Conservation (phyloP, 805 yeast species). For the Wickerhamiella vanderwaltii region DNA sequence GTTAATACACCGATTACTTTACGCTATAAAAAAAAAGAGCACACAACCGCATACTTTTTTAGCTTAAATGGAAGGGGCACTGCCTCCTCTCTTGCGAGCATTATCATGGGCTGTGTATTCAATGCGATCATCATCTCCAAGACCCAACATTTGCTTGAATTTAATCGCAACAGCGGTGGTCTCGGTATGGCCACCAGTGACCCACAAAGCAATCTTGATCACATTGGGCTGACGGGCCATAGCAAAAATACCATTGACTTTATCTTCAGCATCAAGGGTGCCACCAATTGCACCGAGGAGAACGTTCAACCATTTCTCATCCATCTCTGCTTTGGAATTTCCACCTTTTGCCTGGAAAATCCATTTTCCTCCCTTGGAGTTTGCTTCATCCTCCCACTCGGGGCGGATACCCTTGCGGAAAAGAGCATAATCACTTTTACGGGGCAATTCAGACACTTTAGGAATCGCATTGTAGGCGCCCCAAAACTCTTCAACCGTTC, state of each 20-base stretch:
- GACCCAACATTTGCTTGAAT: conserved; percentile 73
- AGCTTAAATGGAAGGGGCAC: conserved; percentile 2
- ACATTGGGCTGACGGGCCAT: conserved; percentile 66
- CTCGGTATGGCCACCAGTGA: conserved; percentile 47
- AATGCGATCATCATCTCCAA: conserved; percentile 59
- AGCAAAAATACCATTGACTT: conserved; percentile 88
- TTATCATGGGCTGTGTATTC: conserved; percentile 64
- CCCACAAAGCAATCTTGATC: conserved; percentile 86
- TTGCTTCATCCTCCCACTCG: conserved; percentile 93
- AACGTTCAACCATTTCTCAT: conserved; percentile 69
- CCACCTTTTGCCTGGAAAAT: conserved; percentile 59
- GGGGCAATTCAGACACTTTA: conserved; percentile 77
- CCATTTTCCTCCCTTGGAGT: conserved; percentile 93
- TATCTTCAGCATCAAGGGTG: conserved; percentile 73
- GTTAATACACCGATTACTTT: no score
- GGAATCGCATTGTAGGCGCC: conserved; percentile 92
- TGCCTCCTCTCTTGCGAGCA: conserved; percentile 10
- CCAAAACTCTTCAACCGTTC: conserved; percentile 98
- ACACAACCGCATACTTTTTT: no score
- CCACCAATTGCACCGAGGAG: conserved; percentile 87
- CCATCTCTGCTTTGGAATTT: conserved; percentile 43
- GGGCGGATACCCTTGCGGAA: conserved; percentile 92
- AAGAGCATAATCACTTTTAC: conserved; percentile 87
- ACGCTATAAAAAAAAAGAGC: no score
- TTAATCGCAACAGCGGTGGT: conserved; percentile 68